Evolutionary conservation across 352 stramenopile genomes (phyloP), one percentile per base, ranked within the genome.

Genomic region (Globisporangium apiculatum): DNA sequence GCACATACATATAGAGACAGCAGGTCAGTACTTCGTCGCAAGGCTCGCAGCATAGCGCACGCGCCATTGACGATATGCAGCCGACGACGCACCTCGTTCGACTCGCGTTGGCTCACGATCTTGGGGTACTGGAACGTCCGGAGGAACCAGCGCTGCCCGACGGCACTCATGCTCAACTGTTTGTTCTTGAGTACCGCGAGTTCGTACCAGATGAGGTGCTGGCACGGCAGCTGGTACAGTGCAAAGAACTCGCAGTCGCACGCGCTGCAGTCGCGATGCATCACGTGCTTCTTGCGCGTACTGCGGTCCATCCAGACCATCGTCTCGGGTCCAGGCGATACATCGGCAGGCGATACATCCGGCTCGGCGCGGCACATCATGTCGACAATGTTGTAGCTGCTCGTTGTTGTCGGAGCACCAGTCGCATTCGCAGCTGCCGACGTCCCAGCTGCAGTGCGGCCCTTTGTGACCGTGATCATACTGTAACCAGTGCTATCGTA

Each of bases 191-290:
- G 57, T 42, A 78, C 65, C 36, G 72, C 73, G 43, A 86, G 69
- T 66, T 89, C 79, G 61, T 89, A 89, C 71, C 74, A 85, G 62
- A 89, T 86, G 37, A 89, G 67, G 61, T 89, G 79, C 53, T 83
- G 75, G 53, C 79, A 89, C 11, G 79, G 79, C 17, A 89, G 61
- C 35, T 82, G 71, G 56, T 85, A 87, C 15, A 89, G 65, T 36
- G 68, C 58, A 60, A 76, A 89, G 55, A 87, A 89, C 46, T 79
- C 75, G 51, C 79, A 89, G 61, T 86, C 75, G 58, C 79, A 89
- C 5, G 61, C 65, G 43, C 75, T 87, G 52, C 68, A 78, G 45
- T 89, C 76, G 40, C 71, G 72, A 62, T 72, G 62, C 65, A 89
- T 71, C 41, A 83, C 69, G 50, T 84, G 75, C 53, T 75, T 82